These are phyloP conservation scores for Microbotryomycetes sp. DNA, from an alignment of 1,284 basidiomycete genomes.

Conservation along the genomic window DNA sequence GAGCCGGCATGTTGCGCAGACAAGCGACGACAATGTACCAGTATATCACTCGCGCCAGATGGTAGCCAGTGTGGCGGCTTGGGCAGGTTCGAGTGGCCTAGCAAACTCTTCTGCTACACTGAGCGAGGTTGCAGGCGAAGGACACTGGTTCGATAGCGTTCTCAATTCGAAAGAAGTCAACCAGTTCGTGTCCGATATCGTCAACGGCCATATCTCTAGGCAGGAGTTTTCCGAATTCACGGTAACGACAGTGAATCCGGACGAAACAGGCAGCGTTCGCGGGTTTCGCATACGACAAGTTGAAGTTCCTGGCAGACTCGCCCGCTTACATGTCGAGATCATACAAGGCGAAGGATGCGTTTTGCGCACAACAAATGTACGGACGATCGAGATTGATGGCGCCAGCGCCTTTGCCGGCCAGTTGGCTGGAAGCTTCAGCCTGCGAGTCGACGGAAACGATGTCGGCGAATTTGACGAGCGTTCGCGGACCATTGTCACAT, in stretches of 20 bases:
- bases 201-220: conserved; percentile 27
- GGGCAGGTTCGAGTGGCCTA: no score
- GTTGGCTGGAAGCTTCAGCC: neutral
- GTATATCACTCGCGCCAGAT: conserved; percentile 66
- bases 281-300: conserved; percentile 57
- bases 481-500: neutral
- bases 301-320: conserved; percentile 49
- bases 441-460: neutral
- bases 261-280: conserved; percentile 57
- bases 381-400: neutral
- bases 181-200: conserved; percentile 49
- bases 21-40: conserved; percentile 67
- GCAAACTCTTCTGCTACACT: conserved; percentile 45
- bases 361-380: neutral
- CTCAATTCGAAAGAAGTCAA: conserved; percentile 52
- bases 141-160: conserved; percentile 62
- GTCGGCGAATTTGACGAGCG: neutral
- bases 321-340: conserved; percentile 24
- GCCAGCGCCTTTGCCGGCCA: neutral
- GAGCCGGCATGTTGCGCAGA: neutral
- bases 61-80: conserved; percentile 49
- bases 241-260: conserved; percentile 57
- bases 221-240: conserved; percentile 47
- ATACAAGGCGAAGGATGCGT: neutral
- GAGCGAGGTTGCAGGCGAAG: conserved; percentile 55